These are phyloP conservation scores for Solanum medicagineum DNA, from an alignment of 257 asterid species.

Conservation along the genomic window DNA sequence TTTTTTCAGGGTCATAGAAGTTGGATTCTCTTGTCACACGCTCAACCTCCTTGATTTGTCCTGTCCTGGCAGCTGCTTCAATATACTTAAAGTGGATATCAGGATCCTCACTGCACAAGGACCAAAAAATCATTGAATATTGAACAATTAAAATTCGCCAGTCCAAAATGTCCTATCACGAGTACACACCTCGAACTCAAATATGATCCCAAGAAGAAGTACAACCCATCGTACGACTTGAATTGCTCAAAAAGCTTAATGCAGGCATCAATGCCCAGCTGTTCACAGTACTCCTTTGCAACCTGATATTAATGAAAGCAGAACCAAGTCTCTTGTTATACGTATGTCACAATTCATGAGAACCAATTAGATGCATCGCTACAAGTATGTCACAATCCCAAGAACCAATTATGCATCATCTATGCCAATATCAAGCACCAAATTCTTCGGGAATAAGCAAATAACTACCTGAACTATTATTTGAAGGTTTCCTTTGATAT, in stretches of 20 bases:
- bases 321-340: neutral
- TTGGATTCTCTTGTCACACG: conserved; percentile 98
- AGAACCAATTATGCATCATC: neutral
- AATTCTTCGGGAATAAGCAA: neutral
- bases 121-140: neutral
- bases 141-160: neutral
- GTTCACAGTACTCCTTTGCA: conserved; percentile 97
- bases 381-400: neutral
- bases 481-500: conserved; percentile 93
- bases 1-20: conserved; percentile 92
- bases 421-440: neutral
- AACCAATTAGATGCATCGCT: neutral
- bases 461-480: conserved; percentile 81
- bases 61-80: conserved; percentile 99
- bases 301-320: conserved; percentile 31
- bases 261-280: conserved; percentile 88
- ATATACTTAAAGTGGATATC: conserved; percentile 98
- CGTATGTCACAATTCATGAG: neutral
- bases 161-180: neutral
- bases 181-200: conserved; percentile 78
- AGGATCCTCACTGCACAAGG: conserved; percentile 78
- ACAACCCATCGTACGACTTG: conserved; percentile 93
- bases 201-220: conserved; percentile 96
- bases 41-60: conserved; percentile 99
- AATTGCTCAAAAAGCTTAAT: conserved; percentile 95